A percentile compares a stretch with the other conserved stretches of the same genome.
These are phyloP conservation scores for Ophiosphaerella korrae DNA, from an alignment of 2,329 filamentous ascomycete species.

Conservation along the genomic window DNA sequence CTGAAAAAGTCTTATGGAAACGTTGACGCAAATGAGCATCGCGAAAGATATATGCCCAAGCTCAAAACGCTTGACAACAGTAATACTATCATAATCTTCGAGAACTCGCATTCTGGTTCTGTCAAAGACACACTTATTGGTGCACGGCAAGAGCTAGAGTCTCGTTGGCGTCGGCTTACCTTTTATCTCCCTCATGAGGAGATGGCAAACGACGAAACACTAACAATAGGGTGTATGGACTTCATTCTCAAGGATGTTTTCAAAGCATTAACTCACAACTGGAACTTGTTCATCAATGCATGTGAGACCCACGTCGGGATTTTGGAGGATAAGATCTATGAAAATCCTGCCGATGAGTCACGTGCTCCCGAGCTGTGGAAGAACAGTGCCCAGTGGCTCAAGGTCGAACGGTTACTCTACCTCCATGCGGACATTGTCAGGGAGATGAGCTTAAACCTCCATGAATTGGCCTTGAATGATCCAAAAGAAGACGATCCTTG, in stretches of 20 bases:
- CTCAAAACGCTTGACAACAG: conserved; percentile 55
- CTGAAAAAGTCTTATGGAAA: conserved; percentile 36
- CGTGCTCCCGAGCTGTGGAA: conserved; percentile 59
- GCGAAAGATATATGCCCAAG: conserved; percentile 47
- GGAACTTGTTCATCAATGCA: conserved; percentile 53
- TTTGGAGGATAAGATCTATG: conserved; percentile 53
- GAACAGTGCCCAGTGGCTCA: conserved; percentile 58
- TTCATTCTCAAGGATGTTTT: conserved; percentile 58
- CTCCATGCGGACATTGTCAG: conserved; percentile 55
- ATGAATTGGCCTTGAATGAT: conserved; percentile 47
- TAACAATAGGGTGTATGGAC: conserved; percentile 57
- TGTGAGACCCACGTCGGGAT: conserved; percentile 57
- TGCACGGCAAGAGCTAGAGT: conserved; percentile 57
- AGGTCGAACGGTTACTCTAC: conserved; percentile 58
- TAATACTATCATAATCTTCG: conserved; percentile 59
- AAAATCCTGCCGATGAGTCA: conserved; percentile 59
- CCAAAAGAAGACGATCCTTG: conserved; percentile 45
- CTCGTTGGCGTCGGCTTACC: conserved; percentile 58
- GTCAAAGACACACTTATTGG: conserved; percentile 58
- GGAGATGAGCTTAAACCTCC: conserved; percentile 52
- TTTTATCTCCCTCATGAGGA: conserved; percentile 56
- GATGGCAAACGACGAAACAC: conserved; percentile 48
- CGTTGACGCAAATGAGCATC: conserved; percentile 34
- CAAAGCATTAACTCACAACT: conserved; percentile 52
- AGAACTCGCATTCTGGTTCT: conserved; percentile 54